Evolutionary conservation across 345 rosid species (phyloP).

Genomic region (Brassica nigra): DNA sequence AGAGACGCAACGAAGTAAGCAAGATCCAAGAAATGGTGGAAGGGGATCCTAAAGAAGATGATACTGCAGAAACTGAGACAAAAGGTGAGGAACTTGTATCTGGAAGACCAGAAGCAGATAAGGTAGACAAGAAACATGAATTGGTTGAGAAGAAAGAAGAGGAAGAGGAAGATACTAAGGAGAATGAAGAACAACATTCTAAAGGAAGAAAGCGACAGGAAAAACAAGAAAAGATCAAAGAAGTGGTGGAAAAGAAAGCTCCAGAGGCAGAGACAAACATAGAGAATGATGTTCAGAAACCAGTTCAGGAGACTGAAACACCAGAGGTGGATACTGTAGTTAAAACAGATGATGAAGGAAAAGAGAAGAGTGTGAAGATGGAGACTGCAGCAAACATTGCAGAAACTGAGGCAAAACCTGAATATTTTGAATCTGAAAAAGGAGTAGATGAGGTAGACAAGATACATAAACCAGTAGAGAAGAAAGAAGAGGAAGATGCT

Average conservation of each 20-base stretch:
- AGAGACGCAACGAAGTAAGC: slow-evolving; percentile 1
- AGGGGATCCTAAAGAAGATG: background rate
- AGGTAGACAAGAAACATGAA: background rate
- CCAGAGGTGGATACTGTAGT: background rate
- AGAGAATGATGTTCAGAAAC: background rate
- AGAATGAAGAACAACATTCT: background rate
- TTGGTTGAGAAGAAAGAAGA: slow-evolving; percentile 17
- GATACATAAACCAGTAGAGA: slow-evolving; percentile 10
- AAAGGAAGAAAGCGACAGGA: background rate
- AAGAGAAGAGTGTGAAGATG: background rate
- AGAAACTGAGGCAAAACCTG: slow-evolving; percentile 23
- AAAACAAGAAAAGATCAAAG: background rate
- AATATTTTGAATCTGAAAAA: slow-evolving; percentile 4
- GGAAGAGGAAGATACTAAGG: slow-evolving; percentile 1
- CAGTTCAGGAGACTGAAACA: slow-evolving; percentile 9
- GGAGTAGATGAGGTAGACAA: background rate
- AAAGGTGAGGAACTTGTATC: background rate
- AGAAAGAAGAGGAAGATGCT: slow-evolving; percentile 4
- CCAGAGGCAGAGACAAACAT: background rate
- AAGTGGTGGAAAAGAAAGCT: background rate
- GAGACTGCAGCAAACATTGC: background rate
- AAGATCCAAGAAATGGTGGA: slow-evolving; percentile 12
- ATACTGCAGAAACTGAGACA: slow-evolving; percentile 6
- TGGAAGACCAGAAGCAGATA: background rate
- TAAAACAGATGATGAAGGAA: background rate